A percentile compares a stretch with the other conserved stretches of the same genome.
Evolutionary conservation across 768 basidiomycete genomes (phyloP).

Genomic region (Scleroderma citrinum): DNA sequence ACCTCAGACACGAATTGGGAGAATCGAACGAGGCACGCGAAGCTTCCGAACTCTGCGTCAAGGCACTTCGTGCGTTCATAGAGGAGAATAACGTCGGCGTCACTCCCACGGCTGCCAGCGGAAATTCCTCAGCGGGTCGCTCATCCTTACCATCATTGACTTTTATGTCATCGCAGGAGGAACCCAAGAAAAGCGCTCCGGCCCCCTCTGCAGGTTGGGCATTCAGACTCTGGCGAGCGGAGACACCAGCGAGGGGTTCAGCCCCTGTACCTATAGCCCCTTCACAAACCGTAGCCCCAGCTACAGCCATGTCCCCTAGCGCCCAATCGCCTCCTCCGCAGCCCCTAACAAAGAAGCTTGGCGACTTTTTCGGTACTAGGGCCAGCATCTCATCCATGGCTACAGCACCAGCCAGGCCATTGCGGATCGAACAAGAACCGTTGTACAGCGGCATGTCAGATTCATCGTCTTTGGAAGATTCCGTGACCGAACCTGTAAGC

Average conservation of each 20-base stretch:
- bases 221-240: conserved; percentile 63
- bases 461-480: conserved; percentile 33
- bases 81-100: conserved; percentile 63
- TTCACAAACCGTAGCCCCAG: conserved; percentile 20
- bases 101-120: conserved; percentile 10
- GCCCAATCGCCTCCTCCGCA: conserved; percentile 28
- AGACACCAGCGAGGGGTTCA: conserved; percentile 25
- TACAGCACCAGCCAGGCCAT: conserved; percentile 20
- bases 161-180: conserved; percentile 20
- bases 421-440: conserved; percentile 20
- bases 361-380: conserved; percentile 63
- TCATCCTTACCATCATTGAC: conserved; percentile 4
- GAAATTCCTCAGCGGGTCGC: conserved; percentile 9
- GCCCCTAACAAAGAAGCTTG: conserved; percentile 59
- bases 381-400: conserved; percentile 45
- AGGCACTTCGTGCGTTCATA: conserved; percentile 78
- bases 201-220: conserved; percentile 50
- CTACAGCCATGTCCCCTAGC: conserved; percentile 15
- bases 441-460: conserved; percentile 27
- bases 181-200: conserved; percentile 27
- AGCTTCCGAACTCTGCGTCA: conserved; percentile 82
- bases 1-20: conserved; percentile 56
- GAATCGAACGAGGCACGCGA: conserved; percentile 82
- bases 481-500: conserved; percentile 29
- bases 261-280: conserved; percentile 23